phyloP scores from a whole-genome alignment of 1,284 basidiomycete genomes.

The Ceratobasidium sp. region DNA sequence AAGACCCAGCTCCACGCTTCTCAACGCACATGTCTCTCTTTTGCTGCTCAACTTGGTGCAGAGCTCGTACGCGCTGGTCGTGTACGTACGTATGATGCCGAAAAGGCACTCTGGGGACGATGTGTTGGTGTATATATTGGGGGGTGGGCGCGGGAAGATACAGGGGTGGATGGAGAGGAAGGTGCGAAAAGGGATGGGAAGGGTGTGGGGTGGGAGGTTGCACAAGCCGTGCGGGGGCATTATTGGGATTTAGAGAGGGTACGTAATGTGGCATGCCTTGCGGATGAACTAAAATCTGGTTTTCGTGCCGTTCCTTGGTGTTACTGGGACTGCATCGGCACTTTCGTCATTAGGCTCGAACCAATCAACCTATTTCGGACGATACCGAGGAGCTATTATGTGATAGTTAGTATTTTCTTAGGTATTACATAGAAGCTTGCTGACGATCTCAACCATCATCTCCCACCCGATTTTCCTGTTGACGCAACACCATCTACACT shows the following conservation, averaged over 20 bases:
- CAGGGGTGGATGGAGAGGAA: constrained; percentile 58
- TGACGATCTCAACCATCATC: background rate
- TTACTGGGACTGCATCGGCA: background rate
- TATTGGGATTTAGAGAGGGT: constrained; percentile 83
- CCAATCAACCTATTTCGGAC: constrained; percentile 59
- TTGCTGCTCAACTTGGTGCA: constrained; percentile 77
- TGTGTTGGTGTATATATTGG: constrained; percentile 76
- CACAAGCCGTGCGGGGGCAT: constrained; percentile 73
- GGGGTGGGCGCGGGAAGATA: constrained; percentile 65
- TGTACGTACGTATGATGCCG: constrained; percentile 67
- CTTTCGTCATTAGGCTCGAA: constrained; percentile 49
- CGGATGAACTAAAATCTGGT: background rate
- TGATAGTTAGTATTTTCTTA: constrained; percentile 61
- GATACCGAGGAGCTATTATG: constrained; percentile 90
- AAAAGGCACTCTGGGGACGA: constrained; percentile 74
- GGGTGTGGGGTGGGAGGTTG: constrained; percentile 60
- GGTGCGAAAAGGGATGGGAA: constrained; percentile 49
- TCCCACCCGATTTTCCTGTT: background rate
- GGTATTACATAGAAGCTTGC: constrained; percentile 44
- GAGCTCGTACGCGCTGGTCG: constrained; percentile 70
- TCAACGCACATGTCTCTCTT: constrained; percentile 60
- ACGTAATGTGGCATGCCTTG: background rate
- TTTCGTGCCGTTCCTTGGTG: background rate
- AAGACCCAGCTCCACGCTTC: constrained; percentile 53
- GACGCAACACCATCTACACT: too few species aligned